Evolutionary conservation across 1,284 basidiomycete species (phyloP).

Genomic region (Sporisorium iseilematis-ciliati): DNA sequence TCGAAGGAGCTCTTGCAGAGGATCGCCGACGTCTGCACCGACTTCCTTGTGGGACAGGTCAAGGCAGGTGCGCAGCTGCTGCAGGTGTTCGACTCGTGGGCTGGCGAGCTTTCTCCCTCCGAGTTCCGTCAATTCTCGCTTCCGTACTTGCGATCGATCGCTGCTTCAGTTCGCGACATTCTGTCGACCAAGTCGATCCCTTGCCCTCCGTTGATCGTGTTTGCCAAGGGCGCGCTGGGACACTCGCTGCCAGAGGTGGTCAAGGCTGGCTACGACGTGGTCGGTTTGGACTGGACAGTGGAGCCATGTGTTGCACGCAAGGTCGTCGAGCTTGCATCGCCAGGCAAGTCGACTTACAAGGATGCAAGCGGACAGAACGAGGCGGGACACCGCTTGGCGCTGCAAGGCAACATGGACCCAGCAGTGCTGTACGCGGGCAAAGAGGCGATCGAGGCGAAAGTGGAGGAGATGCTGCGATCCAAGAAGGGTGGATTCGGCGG

Average conservation of each 20-base stretch:
- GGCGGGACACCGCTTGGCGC: conserved; percentile 74
- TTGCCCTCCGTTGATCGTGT: conserved; percentile 66
- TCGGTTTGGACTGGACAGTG: conserved; percentile 67
- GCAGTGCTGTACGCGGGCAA: conserved; percentile 84
- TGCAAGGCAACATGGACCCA: conserved; percentile 95
- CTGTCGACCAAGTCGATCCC: conserved; percentile 58
- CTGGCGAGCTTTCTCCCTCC: conserved; percentile 68
- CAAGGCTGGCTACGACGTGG: conserved; percentile 67
- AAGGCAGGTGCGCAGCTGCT: conserved; percentile 66
- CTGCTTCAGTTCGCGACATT: conserved; percentile 61
- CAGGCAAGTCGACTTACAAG: conserved; percentile 52
- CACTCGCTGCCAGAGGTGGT: conserved; percentile 67
- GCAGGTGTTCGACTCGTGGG: conserved; percentile 70
- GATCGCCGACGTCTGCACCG: conserved; percentile 65
- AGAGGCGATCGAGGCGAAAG: conserved; percentile 87
- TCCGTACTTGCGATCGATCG: conserved; percentile 65
- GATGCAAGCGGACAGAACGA: conserved; percentile 55
- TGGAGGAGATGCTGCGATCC: conserved; percentile 80
- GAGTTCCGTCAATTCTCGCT: conserved; percentile 68
- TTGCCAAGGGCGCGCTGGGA: conserved; percentile 66
- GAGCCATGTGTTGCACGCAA: conserved; percentile 65
- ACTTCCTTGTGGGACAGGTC: conserved; percentile 68
- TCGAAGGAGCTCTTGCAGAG: conserved; percentile 63
- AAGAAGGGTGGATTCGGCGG: conserved; percentile 77
- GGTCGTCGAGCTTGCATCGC: conserved; percentile 58